Evolutionary conservation across 495 filamentous ascomycete species (phyloP).

Genomic region (Cryomyces minteri): DNA sequence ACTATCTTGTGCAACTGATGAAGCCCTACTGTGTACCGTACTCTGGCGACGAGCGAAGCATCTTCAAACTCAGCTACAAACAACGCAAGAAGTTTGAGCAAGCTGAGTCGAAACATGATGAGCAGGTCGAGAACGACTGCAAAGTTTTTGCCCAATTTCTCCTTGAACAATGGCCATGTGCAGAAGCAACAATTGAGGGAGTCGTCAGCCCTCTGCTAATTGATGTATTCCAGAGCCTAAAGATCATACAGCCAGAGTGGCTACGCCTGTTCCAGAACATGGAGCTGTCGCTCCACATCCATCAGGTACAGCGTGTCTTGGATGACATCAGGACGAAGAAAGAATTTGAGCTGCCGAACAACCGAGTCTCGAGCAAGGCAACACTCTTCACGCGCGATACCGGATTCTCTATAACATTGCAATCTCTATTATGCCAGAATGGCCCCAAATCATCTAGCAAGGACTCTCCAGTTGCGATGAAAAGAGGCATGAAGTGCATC

Average conservation of each 20-base stretch:
- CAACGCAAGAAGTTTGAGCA: conserved; percentile 9
- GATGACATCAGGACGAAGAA: conserved; percentile 6
- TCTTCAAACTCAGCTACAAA: conserved; percentile 8
- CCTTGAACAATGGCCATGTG: conserved; percentile 23
- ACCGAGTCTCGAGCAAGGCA: conserved; percentile 4
- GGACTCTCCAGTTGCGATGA: neutral
- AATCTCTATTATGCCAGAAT: neutral
- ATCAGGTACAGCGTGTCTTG: conserved; percentile 22
- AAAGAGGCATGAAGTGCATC: neutral
- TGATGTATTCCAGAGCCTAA: conserved; percentile 18
- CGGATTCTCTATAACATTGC: no score
- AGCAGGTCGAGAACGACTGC: conserved; percentile 11
- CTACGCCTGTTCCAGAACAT: conserved; percentile 25
- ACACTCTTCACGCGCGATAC: conserved; percentile 2
- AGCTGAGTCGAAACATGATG: conserved; percentile 10
- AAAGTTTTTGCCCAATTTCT: conserved; percentile 17
- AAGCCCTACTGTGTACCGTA: conserved; percentile 10
- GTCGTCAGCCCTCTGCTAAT: conserved; percentile 13
- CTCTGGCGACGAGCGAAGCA: conserved; percentile 10
- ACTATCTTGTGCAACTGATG: conserved; percentile 12
- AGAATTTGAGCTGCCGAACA: neutral
- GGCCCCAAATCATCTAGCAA: conserved; percentile 7
- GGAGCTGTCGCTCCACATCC: conserved; percentile 25
- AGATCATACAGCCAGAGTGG: conserved; percentile 29
- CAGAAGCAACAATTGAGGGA: conserved; percentile 10